These are phyloP conservation scores for Mycena sanguinolenta DNA, from an alignment of 768 basidiomycete genomes.

Conservation along the genomic window DNA sequence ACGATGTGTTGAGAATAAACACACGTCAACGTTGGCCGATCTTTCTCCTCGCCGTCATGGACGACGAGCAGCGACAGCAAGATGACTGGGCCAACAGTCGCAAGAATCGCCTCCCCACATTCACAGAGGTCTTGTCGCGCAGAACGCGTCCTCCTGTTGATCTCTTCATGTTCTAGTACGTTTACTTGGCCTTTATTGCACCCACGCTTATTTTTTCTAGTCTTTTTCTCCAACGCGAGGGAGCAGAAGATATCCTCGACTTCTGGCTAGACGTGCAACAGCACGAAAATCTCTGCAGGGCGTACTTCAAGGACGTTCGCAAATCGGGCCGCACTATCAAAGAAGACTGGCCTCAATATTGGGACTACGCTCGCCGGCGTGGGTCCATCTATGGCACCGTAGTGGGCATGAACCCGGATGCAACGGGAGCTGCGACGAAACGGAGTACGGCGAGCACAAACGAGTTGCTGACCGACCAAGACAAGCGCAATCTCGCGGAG, in stretches of 20 bases:
- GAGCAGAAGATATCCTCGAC: constrained; percentile 95
- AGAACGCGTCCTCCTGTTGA: constrained; percentile 95
- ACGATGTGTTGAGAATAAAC: constrained; percentile 1
- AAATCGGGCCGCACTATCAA: constrained; percentile 94
- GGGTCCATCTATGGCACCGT: constrained; percentile 96
- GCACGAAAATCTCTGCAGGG: constrained; percentile 98
- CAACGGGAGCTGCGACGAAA: constrained; percentile 63
- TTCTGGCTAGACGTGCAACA: constrained; percentile 99
- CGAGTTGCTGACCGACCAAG: constrained; percentile 77
- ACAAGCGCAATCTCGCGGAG: constrained; percentile 73
- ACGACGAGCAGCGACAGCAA: constrained; percentile 70
- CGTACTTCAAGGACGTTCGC: constrained; percentile 98
- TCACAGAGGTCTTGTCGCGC: constrained; percentile 91
- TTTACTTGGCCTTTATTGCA: constrained; percentile 43
- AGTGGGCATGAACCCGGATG: constrained; percentile 78
- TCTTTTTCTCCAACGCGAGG: constrained; percentile 95
- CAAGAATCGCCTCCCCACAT: constrained; percentile 85
- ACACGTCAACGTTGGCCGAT: constrained; percentile 5
- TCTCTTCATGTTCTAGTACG: constrained; percentile 98
- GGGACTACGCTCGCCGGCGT: constrained; percentile 91
- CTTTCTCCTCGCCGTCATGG: constrained; percentile 52
- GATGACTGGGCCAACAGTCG: constrained; percentile 83
- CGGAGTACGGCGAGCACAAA: constrained; percentile 88
- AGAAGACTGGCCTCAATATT: constrained; percentile 99
- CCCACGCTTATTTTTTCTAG: constrained; percentile 54